Evolutionary conservation across 306 rosid genomes (phyloP), one percentile per base, ranked within the genome.

Genomic region (Pueraria montana): DNA sequence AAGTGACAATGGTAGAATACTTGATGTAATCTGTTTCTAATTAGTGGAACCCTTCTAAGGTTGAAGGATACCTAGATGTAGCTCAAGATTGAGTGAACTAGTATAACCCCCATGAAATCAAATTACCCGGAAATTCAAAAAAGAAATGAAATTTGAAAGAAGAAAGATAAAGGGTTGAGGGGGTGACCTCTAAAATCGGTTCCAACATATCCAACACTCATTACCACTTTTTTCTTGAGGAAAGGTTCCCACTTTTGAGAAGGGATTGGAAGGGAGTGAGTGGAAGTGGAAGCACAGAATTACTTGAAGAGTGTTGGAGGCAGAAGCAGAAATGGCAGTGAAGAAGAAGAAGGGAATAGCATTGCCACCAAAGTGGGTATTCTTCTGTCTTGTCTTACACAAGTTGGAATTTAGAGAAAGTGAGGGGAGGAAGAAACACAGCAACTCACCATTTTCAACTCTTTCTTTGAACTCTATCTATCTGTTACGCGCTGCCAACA

Each of bases 171-270:
- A 30, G 13, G 55, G 52, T 13, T 1, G 18, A 11, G 10, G 17
- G 9, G 9, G 4, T 20, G 12, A 87, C 90, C 87, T 87, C 90
- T 84, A 32, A 77, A 87, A 49, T 87, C 82, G 1, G 90, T 84
- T 65, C 87, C 90, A 50, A 87, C 79, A 4, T 84, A 87, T 38
- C 90, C 90, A 13, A 87, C 90, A 20, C 90, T 69, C 87, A 87
- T 87, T 21, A 87, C 86, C 6, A 87, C 90, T 9, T 81, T 81
- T 58, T 84, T 87, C 82, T 87, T 87, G 67, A 87, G 64, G 69
- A 84, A 81, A 38, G 90, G 83, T 17, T 72, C 79, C 87, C 90
- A 87, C n/a, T 87, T 87, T 38, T 69, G 77, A 32, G 78, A 50
- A 50, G 79, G 65, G 59, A 74, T 53, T 7, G 82, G 86, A 79